phyloP scores from a whole-genome alignment of 2,329 filamentous ascomycete genomes.

The Colletotrichum cordylinicola region DNA sequence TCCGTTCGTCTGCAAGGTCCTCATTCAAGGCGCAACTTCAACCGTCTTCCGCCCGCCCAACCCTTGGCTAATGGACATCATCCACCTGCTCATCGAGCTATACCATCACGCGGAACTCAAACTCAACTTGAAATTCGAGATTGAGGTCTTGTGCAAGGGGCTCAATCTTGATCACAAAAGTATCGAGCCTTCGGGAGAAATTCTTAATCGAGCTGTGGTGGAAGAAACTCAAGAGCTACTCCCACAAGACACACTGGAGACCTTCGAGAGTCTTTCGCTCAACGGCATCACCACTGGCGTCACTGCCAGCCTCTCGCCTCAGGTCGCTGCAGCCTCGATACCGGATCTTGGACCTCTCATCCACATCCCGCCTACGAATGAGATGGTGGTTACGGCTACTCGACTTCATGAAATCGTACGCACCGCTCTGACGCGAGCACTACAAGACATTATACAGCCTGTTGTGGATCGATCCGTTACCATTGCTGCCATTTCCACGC shows the following conservation, averaged over 20 bases:
- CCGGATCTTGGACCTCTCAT: slow-evolving; percentile 84
- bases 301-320: slow-evolving; percentile 76
- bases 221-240: slow-evolving; percentile 67
- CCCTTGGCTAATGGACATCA: slow-evolving; percentile 97
- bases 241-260: slow-evolving; percentile 73
- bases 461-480: slow-evolving; percentile 98
- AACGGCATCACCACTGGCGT: slow-evolving; percentile 75
- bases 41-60: slow-evolving; percentile 94
- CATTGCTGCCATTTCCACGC: slow-evolving; percentile 95
- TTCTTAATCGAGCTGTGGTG: slow-evolving; percentile 74
- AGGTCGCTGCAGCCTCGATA: slow-evolving; percentile 78
- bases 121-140: slow-evolving; percentile 97
- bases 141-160: slow-evolving; percentile 95
- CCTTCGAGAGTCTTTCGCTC: slow-evolving; percentile 82
- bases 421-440: slow-evolving; percentile 84
- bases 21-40: slow-evolving; percentile 83
- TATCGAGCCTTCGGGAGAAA: slow-evolving; percentile 86
- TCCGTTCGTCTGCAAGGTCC: slow-evolving; percentile 95
- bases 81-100: slow-evolving; percentile 87
- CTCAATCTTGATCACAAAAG: slow-evolving; percentile 90
- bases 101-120: slow-evolving; percentile 94
- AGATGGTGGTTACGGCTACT: slow-evolving; percentile 75
- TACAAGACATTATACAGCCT: slow-evolving; percentile 95
- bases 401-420: slow-evolving; percentile 80
- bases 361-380: slow-evolving; percentile 80